Evolutionary conservation across 805 yeast genomes (phyloP).

Genomic region (Saccharomycopsis capsularis): DNA sequence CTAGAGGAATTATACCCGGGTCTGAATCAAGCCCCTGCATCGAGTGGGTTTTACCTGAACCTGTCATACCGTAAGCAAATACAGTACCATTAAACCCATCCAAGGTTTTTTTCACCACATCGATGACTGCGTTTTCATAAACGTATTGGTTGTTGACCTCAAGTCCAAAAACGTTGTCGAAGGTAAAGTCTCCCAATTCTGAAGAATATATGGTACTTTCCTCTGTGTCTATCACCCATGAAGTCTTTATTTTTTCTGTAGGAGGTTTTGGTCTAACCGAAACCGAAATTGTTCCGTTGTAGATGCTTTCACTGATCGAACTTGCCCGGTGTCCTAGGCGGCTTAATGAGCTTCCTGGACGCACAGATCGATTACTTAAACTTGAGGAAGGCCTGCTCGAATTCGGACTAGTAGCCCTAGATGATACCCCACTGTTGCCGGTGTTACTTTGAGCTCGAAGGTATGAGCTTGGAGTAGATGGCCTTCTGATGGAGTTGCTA

Average conservation of each 20-base stretch:
- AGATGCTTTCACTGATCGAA: constrained; percentile 28
- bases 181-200: constrained; percentile 42
- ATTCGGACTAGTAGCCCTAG: constrained; percentile 22
- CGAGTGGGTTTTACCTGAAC: constrained; percentile 83
- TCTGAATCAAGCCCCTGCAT: constrained; percentile 66
- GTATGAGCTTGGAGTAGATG: constrained; percentile 14
- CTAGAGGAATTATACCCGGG: constrained; percentile 67
- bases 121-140: constrained; percentile 49
- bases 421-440: constrained; percentile 6
- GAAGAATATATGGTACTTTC: constrained; percentile 30
- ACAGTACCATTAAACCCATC: constrained; percentile 84
- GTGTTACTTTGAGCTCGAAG: background rate
- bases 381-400: constrained; percentile 23
- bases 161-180: constrained; percentile 74
- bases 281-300: constrained; percentile 68
- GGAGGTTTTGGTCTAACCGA: constrained; percentile 71
- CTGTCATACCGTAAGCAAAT: constrained; percentile 94
- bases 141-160: constrained; percentile 47
- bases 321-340: constrained; percentile 6
- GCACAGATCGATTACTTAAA: constrained; percentile 7
- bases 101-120: constrained; percentile 45
- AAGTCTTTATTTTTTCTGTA: constrained; percentile 20
- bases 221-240: constrained; percentile 28
- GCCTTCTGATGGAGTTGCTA: constrained; percentile 6
- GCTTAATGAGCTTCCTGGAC: constrained; percentile 20